Percentiles rank a stretch among this genome's conserved stretches.
Conservation (phyloP, 441 rosid genomes). For the Populus hybrid region DNA sequence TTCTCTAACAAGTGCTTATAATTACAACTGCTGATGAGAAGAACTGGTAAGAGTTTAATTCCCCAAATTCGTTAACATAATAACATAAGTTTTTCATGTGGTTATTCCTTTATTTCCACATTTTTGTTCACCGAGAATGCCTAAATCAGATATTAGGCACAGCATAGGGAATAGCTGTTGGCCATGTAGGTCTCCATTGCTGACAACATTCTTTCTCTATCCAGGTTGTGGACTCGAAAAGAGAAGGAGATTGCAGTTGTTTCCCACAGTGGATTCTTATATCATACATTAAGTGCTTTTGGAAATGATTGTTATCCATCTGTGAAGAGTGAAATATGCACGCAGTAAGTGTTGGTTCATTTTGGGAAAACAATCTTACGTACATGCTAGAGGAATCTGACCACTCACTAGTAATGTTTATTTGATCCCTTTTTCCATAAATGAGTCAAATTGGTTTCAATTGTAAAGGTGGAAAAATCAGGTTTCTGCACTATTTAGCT, state of each 20-base stretch:
- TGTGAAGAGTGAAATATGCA: constrained; percentile 58
- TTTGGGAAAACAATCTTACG: not conserved
- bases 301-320: constrained; percentile 64
- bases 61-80: not conserved
- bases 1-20: not conserved
- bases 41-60: not conserved
- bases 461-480: not conserved
- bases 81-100: not conserved
- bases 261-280: constrained; percentile 80
- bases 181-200: not conserved
- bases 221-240: constrained; percentile 21
- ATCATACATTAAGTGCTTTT: constrained; percentile 46
- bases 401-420: not conserved
- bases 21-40: not conserved
- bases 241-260: constrained; percentile 89
- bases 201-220: not conserved
- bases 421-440: not conserved
- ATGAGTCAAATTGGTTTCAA: not conserved
- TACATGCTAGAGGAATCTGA: not conserved
- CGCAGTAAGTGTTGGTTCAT: constrained; percentile 50
- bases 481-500: not conserved
- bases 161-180: not conserved
- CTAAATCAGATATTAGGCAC: not conserved
- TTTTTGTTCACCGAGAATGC: not conserved
- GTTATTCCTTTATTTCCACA: not conserved